Base-by-base conservation (phyloP, 2,329 filamentous ascomycete genomes). In the Xylaria sp. region DNA sequence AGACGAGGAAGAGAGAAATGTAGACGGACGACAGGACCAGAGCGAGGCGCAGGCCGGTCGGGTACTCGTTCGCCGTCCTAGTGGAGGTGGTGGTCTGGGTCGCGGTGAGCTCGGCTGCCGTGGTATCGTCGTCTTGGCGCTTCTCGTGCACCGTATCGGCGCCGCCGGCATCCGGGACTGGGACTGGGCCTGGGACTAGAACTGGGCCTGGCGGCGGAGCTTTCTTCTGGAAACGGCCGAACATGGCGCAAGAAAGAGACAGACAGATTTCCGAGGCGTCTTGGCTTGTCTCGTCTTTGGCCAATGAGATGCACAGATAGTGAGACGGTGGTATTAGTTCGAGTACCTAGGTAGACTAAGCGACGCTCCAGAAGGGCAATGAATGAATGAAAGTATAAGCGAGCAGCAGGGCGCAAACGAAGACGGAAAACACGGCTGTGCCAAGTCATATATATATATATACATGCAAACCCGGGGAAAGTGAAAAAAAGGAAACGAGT, bases 1-100 rank as follows among this genome's bases (percentile, higher is more conserved):
- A 72, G 35, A 79, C 72, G 23, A 78, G 68, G 65, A 79, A 79
- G 70, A 79, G 72, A 61, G 71, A 72, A 21, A 75, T 67, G 58
- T 75, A 77, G 31, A 75, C 65, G 4, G 76, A 77, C 4, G 68
- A 49, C 53, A 79, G 63, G 4, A 78, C 60, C 31, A 77, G 61
- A 4, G 57, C 69, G 6, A 78, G 72, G 25, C 69, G 68, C 19
- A 73, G 21, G 2, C 76, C 76, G 1, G 63, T 64, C 2, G 76
- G 76, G 52, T 78, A 78, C 23, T 72, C 72, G 35, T 70, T 60
- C 41, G 72, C 66, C 17, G 64, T 62, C 35, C 46, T 47, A 10
- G 40, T 61, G 23, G 47, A 61, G 11, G 35, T 64, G 37, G 73
- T 66, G 19, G 64, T 65, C 43, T 40, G 41, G 27, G 40, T 43